Conservation (phyloP, 73 alveolate species). For the Halteria grandinella region DNA sequence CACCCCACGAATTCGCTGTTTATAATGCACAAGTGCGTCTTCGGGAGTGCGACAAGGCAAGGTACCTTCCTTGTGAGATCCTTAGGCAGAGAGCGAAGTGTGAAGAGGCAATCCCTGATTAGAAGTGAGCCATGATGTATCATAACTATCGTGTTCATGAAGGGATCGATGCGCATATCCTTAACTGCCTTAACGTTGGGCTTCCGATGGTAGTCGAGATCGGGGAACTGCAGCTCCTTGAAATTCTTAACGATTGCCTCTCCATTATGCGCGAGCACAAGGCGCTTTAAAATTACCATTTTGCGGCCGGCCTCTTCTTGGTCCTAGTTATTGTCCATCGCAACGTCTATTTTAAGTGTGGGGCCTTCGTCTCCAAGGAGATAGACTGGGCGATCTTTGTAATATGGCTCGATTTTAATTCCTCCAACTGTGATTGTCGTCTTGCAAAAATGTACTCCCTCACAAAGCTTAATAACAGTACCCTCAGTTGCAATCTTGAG, state of each 20-base stretch:
- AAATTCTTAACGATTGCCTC: constrained; percentile 49
- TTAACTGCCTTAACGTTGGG: constrained; percentile 53
- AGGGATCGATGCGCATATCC: constrained; percentile 31
- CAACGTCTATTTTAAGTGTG: constrained; percentile 39
- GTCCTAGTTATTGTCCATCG: no score
- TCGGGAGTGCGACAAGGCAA: constrained; percentile 60
- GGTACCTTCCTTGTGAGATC: constrained; percentile 44
- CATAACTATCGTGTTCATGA: constrained; percentile 59
- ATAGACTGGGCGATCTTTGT: constrained; percentile 62
- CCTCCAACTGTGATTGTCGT: constrained; percentile 38
- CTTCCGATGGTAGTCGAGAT: background rate
- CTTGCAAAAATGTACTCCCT: constrained; percentile 45
- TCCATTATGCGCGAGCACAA: constrained; percentile 61
- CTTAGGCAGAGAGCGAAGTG: constrained; percentile 62
- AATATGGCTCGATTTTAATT: constrained; percentile 56
- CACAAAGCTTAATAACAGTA: constrained; percentile 60
- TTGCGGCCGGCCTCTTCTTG: no score
- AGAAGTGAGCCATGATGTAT: constrained; percentile 54
- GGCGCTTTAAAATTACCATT: constrained; percentile 29
- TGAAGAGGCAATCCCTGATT: constrained; percentile 42
- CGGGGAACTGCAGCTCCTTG: constrained; percentile 21
- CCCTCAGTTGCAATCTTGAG: constrained; percentile 77
- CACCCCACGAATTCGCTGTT: constrained; percentile 63
- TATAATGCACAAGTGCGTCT: constrained; percentile 46
- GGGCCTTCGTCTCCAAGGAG: constrained; percentile 66